Conservation (phyloP, 2,329 filamentous ascomycete genomes). For the Diaporthe capsici region DNA sequence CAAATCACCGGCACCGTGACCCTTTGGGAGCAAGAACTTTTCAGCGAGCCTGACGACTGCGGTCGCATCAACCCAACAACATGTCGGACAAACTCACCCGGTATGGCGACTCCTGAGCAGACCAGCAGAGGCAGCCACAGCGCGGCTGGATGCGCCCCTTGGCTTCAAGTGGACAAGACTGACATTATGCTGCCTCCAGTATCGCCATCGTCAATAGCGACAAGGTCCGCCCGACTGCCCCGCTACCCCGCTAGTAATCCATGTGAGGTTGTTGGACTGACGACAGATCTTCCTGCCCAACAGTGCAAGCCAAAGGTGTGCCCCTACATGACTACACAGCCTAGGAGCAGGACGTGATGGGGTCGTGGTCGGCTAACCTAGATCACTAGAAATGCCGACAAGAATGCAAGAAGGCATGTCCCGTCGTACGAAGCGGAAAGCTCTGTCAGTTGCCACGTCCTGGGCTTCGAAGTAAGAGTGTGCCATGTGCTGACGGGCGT, state of each 20-base stretch:
- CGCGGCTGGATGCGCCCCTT: neutral
- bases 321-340: neutral
- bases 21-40: constrained; percentile 29
- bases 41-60: constrained; percentile 33
- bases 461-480: neutral
- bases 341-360: no score
- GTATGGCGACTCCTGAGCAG: constrained; percentile 62
- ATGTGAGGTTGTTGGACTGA: constrained; percentile 52
- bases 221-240: constrained; percentile 77
- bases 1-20: neutral
- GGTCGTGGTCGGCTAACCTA: constrained; percentile 35
- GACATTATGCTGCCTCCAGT: constrained; percentile 65
- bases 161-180: constrained; percentile 42
- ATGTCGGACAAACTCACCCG: constrained; percentile 97
- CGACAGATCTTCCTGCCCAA: constrained; percentile 46
- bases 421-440: constrained; percentile 97
- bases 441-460: constrained; percentile 68
- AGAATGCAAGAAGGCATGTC: constrained; percentile 99
- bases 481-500: constrained; percentile 76
- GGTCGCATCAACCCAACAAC: constrained; percentile 50
- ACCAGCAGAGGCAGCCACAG: neutral
- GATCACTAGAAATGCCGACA: constrained; percentile 88
- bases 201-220: constrained; percentile 99
- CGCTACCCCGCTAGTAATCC: constrained; percentile 54
- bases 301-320: constrained; percentile 90